Base-by-base conservation (phyloP, 441 rosid species). In the Breynia disticha region DNA sequence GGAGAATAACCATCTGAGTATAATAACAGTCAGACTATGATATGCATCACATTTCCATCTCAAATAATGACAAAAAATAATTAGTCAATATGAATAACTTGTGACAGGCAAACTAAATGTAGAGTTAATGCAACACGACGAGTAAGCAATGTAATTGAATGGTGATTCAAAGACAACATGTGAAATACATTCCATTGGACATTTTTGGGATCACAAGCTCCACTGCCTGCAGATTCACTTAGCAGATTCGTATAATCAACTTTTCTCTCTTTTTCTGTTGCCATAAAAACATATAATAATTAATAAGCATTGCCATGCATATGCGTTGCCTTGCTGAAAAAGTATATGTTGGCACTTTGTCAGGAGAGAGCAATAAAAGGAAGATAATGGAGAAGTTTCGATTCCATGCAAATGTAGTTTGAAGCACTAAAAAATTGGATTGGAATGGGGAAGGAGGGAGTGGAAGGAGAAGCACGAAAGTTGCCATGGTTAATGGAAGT, bases 401-500 rank as follows among this genome's bases (percentile, higher is more conserved):
- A 47, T 57, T 62, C 8, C 35, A 28, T 28, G 35, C 35, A 28
- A 2, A 28, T 28, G 35, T 3, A 28, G 35, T 28, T 28, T 5
- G 7, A 28, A 28, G 35, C 35, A 28, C 5, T 3, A 28, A 19
- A 32, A 37, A 21, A 3, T 39, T 47, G 11, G 21, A 12, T 19
- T 2, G 7, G 42, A 16, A 6, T 16, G 6, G 0, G 11, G 19
- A 6, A 15, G 12, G 13, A 10, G 41, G 35, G 35, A 28, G 35
- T 28, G 35, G 19, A 39, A 16, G n/a, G n/a, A n/a, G 53, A 35
- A 37, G 70, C 84, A 67, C 50, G 66, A 37, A 48, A 61, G 69
- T 52, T 66, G 82, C 63, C 76, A 74, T 71, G 28, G 61, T 65
- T 63, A 59, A 35, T 37, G 78, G 67, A 65, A 72, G 75, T 74